Evolutionary conservation across 371 early-diverging fungal species (phyloP).

Genomic region (Saksenaea vasiformis): DNA sequence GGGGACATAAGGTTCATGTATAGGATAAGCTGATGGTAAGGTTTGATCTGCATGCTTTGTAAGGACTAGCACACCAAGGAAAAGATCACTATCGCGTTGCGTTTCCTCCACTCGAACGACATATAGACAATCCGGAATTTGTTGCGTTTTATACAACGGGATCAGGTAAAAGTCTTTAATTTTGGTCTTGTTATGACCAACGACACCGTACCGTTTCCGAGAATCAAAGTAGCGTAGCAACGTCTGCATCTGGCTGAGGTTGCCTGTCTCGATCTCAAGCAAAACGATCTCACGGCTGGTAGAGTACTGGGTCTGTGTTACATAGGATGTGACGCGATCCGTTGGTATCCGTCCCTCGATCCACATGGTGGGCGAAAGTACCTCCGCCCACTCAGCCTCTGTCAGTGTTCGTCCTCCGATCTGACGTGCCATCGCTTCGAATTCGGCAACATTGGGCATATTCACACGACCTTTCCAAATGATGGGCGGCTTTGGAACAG

Average conservation of each 20-base stretch:
- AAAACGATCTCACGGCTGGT: conserved; percentile 62
- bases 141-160: conserved; percentile 53
- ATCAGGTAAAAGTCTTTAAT: conserved; percentile 80
- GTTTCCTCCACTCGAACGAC: conserved; percentile 46
- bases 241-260: conserved; percentile 33
- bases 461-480: conserved; percentile 71
- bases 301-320: conserved; percentile 55
- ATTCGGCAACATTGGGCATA: conserved; percentile 71
- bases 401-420: conserved; percentile 57
- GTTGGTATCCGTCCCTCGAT: conserved; percentile 72
- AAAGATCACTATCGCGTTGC: conserved; percentile 34
- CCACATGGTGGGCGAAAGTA: conserved; percentile 60
- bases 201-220: conserved; percentile 68
- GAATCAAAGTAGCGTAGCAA: conserved; percentile 64
- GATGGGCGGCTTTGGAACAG: conserved; percentile 18
- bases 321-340: conserved; percentile 55
- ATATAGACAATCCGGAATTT: conserved; percentile 58
- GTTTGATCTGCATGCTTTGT: conserved; percentile 30
- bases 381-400: conserved; percentile 57
- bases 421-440: conserved; percentile 60
- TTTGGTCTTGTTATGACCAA: conserved; percentile 62
- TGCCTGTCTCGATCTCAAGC: conserved; percentile 50
- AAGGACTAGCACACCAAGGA: conserved; percentile 58
- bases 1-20: conserved; percentile 1
- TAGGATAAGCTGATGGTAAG: conserved; percentile 2